These are phyloP conservation scores for Flammula alnicola DNA, from an alignment of 1,284 basidiomycete genomes.

Conservation along the genomic window DNA sequence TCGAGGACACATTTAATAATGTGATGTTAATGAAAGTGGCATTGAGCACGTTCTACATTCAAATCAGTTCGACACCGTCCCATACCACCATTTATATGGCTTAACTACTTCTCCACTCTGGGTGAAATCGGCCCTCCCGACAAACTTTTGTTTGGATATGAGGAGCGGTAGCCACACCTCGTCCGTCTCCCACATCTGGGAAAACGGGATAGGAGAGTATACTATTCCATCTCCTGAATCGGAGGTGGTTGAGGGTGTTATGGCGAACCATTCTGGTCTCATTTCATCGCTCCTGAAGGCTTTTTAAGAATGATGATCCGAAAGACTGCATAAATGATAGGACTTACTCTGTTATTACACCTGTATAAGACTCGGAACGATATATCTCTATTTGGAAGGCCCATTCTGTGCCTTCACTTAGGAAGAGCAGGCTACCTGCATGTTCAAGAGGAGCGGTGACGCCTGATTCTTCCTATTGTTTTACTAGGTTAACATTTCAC, in stretches of 20 bases:
- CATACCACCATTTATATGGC: constrained; percentile 61
- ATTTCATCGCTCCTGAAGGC: constrained; percentile 71
- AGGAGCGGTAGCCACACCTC: constrained; percentile 64
- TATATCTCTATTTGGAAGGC: constrained; percentile 75
- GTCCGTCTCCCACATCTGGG: constrained; percentile 70
- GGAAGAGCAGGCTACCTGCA: constrained; percentile 66
- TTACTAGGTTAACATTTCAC: background rate
- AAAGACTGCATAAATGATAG: background rate
- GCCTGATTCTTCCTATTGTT: constrained; percentile 81
- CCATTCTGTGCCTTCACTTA: constrained; percentile 51
- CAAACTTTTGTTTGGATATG: constrained; percentile 50
- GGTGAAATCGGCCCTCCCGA: constrained; percentile 62
- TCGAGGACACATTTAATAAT: too few relatives aligned
- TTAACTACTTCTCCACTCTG: constrained; percentile 39
- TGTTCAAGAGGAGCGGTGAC: constrained; percentile 63
- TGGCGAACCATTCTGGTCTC: constrained; percentile 68
- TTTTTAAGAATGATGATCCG: background rate
- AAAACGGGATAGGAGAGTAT: constrained; percentile 49
- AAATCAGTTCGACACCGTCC: constrained; percentile 18
- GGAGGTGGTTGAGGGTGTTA: constrained; percentile 20
- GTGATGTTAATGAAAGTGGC: too few relatives aligned
- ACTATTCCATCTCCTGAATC: constrained; percentile 2
- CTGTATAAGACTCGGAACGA: constrained; percentile 56
- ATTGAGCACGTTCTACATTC: too few relatives aligned
- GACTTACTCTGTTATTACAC: constrained; percentile 61